Percentiles rank a stretch among this genome's conserved stretches.
These are phyloP conservation scores for Henningerozyma blattae DNA, from an alignment of 805 yeast species.

Conservation along the genomic window DNA sequence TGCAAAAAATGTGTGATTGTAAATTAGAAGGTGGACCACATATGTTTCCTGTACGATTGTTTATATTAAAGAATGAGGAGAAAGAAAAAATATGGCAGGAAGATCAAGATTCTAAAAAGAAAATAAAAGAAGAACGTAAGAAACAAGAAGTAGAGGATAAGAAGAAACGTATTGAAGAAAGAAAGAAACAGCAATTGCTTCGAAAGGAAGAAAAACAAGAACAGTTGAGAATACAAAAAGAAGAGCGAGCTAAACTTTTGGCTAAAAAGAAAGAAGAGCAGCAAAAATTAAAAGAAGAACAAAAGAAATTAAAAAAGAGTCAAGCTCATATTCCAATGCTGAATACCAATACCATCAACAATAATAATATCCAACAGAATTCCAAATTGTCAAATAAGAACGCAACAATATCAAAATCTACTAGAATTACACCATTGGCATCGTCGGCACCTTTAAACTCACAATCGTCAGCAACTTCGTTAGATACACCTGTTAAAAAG, in stretches of 20 bases:
- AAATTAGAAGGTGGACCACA: constrained; percentile 73
- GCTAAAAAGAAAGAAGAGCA: constrained; percentile 9
- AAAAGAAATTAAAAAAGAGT: constrained; percentile 5
- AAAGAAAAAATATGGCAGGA: constrained; percentile 38
- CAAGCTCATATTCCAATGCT: too few relatives aligned
- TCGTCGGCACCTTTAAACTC: constrained; percentile 1
- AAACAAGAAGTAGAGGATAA: constrained; percentile 24
- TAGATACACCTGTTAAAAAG: too few relatives aligned
- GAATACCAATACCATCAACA: background rate
- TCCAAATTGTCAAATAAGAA: background rate
- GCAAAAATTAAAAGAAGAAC: constrained; percentile 15
- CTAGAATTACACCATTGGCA: background rate
- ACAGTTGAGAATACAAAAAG: constrained; percentile 9
- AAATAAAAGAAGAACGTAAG: constrained; percentile 26
- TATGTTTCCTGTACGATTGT: constrained; percentile 59
- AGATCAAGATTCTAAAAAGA: constrained; percentile 27
- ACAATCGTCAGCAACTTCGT: too few relatives aligned
- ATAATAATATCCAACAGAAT: background rate
- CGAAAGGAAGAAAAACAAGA: constrained; percentile 17
- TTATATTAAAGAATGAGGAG: constrained; percentile 74
- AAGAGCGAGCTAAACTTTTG: constrained; percentile 14
- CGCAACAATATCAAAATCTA: constrained; percentile 2
- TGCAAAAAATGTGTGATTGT: constrained; percentile 81
- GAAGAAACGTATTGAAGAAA: constrained; percentile 15
- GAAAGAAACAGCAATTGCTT: constrained; percentile 14